Evolutionary conservation across 148 eudicot species (phyloP), one percentile per base, ranked within the genome.

Genomic region (Tetragonia tetragonoides): DNA sequence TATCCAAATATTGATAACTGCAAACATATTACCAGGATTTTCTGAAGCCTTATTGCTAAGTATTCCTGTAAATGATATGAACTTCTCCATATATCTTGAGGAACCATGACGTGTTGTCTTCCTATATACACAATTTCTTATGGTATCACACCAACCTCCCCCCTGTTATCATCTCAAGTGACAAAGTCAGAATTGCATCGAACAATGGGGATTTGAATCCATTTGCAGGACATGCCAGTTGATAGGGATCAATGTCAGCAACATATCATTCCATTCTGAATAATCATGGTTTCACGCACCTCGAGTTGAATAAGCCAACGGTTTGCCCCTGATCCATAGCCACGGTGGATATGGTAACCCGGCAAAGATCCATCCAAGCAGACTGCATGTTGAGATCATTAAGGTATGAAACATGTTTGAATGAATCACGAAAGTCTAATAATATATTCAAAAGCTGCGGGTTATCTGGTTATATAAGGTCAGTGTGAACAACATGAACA

Each of bases 281-380:
- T 10, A 78, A 74, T 66, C 73, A 74, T 49, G 51, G 72, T 66
- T 77, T 73, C 79, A 86, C 92, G 81, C 82, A 95, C 99, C 97
- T 95, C 99, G 62, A 95, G 84, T 80, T 95, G 90, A 83, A 95
- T 80, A 67, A 95, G 90, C 99, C 99, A 95, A 84, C 97, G 93
- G 84, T 91, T 90, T 83, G 87, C 94, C 64, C 99, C 99, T 59
- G 92, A 84, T 44, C 96, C 99, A 75, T 69, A 90, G 78, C 99
- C 99, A 15, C 88, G 91, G 82, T 95, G 90, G 44, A 91, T 70
- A 88, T 95, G 99, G 81, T 95, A 95, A 75, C 86, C 99, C 0
- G 99, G 99, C 84, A 83, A 83, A 57, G 99, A 86, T 84, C 99
- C 99, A 82, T 95, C 99, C 89, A 95, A 88, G 82, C 99, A 95